Base-by-base conservation (phyloP, 805 yeast species). In the Jamesozyma jinghongensis region DNA sequence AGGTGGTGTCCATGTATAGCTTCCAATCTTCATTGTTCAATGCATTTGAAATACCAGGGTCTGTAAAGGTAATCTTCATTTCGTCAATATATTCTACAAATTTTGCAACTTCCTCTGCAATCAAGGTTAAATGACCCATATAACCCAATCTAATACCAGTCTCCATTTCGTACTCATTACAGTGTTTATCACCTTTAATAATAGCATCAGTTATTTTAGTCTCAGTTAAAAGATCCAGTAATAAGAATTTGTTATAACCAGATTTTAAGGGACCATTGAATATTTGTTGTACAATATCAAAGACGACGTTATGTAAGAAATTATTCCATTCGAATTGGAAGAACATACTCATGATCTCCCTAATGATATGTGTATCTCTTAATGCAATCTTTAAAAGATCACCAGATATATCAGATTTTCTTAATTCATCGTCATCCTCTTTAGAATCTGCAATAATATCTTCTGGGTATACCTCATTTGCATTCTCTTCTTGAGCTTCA, bases 101-200 rank as follows among this genome's bases (percentile, higher is more conserved):
- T 62, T 90, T 90, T 37, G 90, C 96, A 34, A 90, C 94, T 61
- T 90, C 98, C 59, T 92, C 97, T 36, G 95, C 88, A 40, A 92
- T 85, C 27, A 90, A 67, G 4, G 94, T 87, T 45, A 90, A 64
- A 60, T 90, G 97, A 19, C 98, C 98, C 86, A 88, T 87, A 61
- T 90, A 92, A 0, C 97, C 98, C 18, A 90, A 75, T 42, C 96
- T 69, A 13, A 85, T 74, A 14, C 77, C 78, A 3, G 71, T 71
- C 36, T 63, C 65, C 47, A 70, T 72, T 58, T 85, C 86, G 48
- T 77, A 71, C 42, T 74, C 74, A 22, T 69, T 66, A 49, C 85
- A 80, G 36, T 67, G 66, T 35, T 65, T 63, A 49, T 81, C 81
- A 2, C 88, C 85, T 34, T 72, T 67, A 31, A 82, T 74, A 38